Base-by-base conservation (phyloP, 352 stramenopile species). In the Phytophthora lateralis region DNA sequence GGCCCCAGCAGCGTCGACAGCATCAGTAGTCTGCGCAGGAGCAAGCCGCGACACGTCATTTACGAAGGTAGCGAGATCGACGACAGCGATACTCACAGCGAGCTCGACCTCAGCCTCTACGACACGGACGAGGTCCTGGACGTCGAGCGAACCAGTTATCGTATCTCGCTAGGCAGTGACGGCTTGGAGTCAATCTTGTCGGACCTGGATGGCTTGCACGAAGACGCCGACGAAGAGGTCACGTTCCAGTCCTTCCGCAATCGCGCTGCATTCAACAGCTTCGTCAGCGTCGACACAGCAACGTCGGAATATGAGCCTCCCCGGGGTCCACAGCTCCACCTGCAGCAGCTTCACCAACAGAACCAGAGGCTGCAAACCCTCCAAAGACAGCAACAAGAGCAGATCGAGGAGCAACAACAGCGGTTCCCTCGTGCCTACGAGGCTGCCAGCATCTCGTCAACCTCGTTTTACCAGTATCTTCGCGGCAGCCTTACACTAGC, bases 31-130 rank as follows among this genome's bases (percentile, higher is more conserved):
- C 26, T 67, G 14, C 30, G 51, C 3, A 37, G 62, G 29, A 66
- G 57, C 41, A 71, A 55, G 11, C 63, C 57, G 7, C 57, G 57
- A 2, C 57, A 63, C 24, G 57, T 68, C 18, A 71, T 71, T 49
- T 71, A 64, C 47, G 63, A 71, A 43, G 56, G 44, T 35, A 63
- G 63, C 26, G 63, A 71, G 39, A 30, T 60, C 34, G 59, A 71
- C 37, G 67, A 80, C 35, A 63, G 65, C 50, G 77, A 80, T 47
- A 54, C 55, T 1, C 63, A 83, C 48, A 85, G 77, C 38, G 80
- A 91, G 47, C 70, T 89, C 26, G 79, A 89, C 38, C 53, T 87
- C 18, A 79, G 83, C 50, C 58, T 87, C 3, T 89, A 89, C 63
- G 77, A 91, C 43, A 77, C 60, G 15, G 77, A 91, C 20, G 75